phyloP scores from a whole-genome alignment of 352 stramenopile genomes.

The Globisporangium paroecandrum region DNA sequence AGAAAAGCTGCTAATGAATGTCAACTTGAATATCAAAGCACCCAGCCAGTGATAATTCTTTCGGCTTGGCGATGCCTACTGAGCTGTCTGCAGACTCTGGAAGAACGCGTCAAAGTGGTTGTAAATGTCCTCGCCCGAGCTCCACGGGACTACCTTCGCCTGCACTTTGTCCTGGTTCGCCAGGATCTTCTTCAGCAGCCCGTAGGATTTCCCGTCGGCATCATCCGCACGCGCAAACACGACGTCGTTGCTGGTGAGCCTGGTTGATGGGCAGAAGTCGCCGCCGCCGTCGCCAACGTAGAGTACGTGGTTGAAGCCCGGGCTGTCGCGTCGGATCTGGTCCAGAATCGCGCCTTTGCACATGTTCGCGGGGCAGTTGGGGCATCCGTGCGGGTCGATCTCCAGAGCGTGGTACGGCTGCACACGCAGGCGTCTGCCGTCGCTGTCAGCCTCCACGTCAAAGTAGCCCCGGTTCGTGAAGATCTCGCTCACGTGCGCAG shows the following conservation, averaged over 20 bases:
- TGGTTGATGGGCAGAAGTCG: slow-evolving; percentile 63
- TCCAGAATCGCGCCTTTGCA: slow-evolving; percentile 78
- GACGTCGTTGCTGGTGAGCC: slow-evolving; percentile 41
- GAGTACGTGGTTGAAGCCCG: slow-evolving; percentile 39
- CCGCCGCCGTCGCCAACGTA: slow-evolving; percentile 73
- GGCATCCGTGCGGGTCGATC: slow-evolving; percentile 44
- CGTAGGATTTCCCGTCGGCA: slow-evolving; percentile 41
- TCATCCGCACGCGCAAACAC: slow-evolving; percentile 64
- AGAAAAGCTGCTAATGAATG: slow-evolving; percentile 2
- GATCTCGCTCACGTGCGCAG: slow-evolving; percentile 36
- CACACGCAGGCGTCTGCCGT: slow-evolving; percentile 38
- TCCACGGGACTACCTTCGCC: slow-evolving; percentile 55
- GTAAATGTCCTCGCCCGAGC: slow-evolving; percentile 60
- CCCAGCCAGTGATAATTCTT: neutral
- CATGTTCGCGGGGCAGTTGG: slow-evolving; percentile 70
- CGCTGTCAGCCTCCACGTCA: slow-evolving; percentile 18
- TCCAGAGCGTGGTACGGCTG: slow-evolving; percentile 45
- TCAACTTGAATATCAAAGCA: neutral
- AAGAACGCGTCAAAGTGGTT: slow-evolving; percentile 33
- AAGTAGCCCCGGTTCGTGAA: slow-evolving; percentile 58
- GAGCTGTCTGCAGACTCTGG: neutral
- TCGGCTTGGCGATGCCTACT: neutral
- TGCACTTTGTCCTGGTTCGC: slow-evolving; percentile 29
- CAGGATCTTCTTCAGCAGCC: slow-evolving; percentile 51
- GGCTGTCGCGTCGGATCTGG: slow-evolving; percentile 27